phyloP scores from a whole-genome alignment of 768 basidiomycete species.

The Mycena haematopus region DNA sequence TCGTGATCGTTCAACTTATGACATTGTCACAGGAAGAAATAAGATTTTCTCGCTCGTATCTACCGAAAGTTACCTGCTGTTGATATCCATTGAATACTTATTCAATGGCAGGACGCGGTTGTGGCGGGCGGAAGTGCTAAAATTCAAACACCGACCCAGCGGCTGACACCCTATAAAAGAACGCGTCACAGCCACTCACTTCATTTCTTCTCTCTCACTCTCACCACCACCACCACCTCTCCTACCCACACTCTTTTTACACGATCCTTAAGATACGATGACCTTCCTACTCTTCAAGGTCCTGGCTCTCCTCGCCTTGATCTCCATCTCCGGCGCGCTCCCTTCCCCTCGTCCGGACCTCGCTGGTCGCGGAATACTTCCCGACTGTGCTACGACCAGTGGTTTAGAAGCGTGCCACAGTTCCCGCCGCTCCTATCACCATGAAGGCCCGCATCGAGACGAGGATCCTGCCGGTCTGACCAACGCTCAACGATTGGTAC shows the following conservation, averaged over 20 bases:
- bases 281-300: slow-evolving; percentile 8
- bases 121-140: too few species aligned
- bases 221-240: slow-evolving; percentile 20
- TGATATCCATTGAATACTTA: too few species aligned
- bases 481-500: slow-evolving; percentile 35
- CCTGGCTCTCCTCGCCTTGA: slow-evolving; percentile 24
- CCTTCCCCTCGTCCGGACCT: slow-evolving; percentile 12
- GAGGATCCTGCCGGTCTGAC: slow-evolving; percentile 22
- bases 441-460: slow-evolving; percentile 8
- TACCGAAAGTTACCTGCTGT: too few species aligned
- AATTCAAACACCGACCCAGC: slow-evolving; percentile 2
- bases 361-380: background rate
- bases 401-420: slow-evolving; percentile 7
- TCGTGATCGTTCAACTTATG: background rate
- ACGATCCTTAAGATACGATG: slow-evolving; percentile 23
- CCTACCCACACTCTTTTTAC: slow-evolving; percentile 25
- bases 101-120: too few species aligned
- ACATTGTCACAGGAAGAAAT: too few species aligned
- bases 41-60: too few species aligned
- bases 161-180: background rate
- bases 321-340: slow-evolving; percentile 20
- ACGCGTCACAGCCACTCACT: background rate
- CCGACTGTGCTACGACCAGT: background rate
- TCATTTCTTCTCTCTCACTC: slow-evolving; percentile 16
- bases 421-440: background rate